Percentiles rank a stretch among this genome's conserved stretches.
Evolutionary conservation across 148 eudicot species (phyloP).

Genomic region (Salicornia ramosissima): DNA sequence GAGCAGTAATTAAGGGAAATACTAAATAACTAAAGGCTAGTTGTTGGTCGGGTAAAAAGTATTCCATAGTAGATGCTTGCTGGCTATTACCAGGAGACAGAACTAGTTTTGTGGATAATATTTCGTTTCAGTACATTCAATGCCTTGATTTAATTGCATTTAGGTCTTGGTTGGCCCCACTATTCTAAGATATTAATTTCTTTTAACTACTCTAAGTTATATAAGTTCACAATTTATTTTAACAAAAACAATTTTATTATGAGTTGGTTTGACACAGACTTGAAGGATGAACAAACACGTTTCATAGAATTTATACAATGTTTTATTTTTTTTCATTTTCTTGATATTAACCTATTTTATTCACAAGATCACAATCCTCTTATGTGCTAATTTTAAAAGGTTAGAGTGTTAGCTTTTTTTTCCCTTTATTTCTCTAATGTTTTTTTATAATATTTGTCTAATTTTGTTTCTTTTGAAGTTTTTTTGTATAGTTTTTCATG

Average conservation of each 20-base stretch:
- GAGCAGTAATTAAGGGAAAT: conserved; percentile 8
- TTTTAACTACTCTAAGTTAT: background rate
- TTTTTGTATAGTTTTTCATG: no score
- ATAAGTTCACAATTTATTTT: background rate
- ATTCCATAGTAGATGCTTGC: conserved; percentile 1
- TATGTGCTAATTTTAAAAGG: no score
- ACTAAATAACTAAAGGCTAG: background rate
- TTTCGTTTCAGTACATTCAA: conserved; percentile 18
- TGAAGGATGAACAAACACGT: background rate
- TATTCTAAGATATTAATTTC: background rate
- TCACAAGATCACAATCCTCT: no score
- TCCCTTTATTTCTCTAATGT: no score
- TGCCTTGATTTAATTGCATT: conserved; percentile 24
- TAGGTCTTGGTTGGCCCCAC: conserved; percentile 18
- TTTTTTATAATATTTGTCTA: no score
- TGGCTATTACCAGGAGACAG: conserved; percentile 2
- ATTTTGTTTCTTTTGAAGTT: no score
- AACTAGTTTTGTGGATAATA: background rate
- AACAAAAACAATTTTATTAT: background rate
- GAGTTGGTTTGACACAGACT: conserved; percentile 16
- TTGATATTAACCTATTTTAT: no score
- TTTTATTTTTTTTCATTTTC: background rate
- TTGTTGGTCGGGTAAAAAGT: conserved; percentile 19
- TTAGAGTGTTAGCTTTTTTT: no score
- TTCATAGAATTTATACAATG: background rate